These are phyloP conservation scores for Hypoxylon lienhwacheense DNA, from an alignment of 495 filamentous ascomycete genomes.

Conservation along the genomic window DNA sequence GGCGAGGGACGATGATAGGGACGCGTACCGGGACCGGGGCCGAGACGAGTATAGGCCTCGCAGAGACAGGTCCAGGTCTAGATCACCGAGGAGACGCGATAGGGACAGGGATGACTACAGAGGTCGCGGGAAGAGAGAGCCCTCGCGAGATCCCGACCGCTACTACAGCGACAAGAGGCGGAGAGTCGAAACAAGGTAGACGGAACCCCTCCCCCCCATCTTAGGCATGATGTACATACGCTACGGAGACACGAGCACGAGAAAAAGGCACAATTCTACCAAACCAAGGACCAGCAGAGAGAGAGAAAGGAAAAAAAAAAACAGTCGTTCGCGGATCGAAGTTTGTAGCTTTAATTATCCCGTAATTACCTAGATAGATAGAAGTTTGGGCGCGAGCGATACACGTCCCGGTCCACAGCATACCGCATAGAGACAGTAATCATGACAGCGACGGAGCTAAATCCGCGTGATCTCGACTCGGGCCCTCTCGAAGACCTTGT, in stretches of 20 bases:
- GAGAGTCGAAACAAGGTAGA: slow-evolving; percentile 53
- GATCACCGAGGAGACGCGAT: slow-evolving; percentile 47
- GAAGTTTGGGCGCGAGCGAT: no score
- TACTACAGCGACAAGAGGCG: slow-evolving; percentile 67
- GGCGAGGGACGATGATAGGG: slow-evolving; percentile 36
- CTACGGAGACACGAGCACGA: no score
- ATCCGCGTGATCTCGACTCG: slow-evolving; percentile 84
- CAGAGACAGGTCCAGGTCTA: slow-evolving; percentile 41
- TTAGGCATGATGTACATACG: no score
- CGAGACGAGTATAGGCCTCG: slow-evolving; percentile 34
- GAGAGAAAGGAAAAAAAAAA: no score
- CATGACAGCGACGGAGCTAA: slow-evolving; percentile 42
- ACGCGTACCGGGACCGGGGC: slow-evolving; percentile 37
- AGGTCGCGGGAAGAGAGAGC: slow-evolving; percentile 63
- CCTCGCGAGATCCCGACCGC: slow-evolving; percentile 62
- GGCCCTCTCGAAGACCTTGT: slow-evolving; percentile 79
- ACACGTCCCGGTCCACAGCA: background rate
- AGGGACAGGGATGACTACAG: slow-evolving; percentile 58
- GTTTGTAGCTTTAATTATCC: no score
- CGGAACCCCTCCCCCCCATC: background rate
- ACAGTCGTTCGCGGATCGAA: no score
- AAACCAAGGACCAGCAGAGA: no score
- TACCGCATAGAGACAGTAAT: background rate
- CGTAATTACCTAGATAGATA: no score
- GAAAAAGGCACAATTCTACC: no score